phyloP scores from a whole-genome alignment of 2,329 filamentous ascomycete species.

The Arthrinium phaeospermum region DNA sequence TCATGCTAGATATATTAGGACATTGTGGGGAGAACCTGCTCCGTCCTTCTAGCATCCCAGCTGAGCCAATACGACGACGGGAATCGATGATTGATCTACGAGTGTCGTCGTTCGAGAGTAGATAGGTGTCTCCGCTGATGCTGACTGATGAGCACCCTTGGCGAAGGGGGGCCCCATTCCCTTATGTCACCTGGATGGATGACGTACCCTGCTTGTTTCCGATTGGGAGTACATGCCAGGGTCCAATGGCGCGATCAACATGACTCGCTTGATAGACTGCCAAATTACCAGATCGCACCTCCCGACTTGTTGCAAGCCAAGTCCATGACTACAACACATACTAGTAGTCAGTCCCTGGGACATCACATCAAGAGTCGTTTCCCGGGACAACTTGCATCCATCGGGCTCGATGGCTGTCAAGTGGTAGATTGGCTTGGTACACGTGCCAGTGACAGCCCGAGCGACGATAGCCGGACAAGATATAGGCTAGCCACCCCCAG shows the following conservation, averaged over 20 bases:
- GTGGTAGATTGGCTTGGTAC: background rate
- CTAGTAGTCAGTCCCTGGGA: background rate
- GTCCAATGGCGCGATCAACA: background rate
- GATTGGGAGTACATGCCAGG: background rate
- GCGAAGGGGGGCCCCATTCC: background rate
- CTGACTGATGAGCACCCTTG: conserved; percentile 7
- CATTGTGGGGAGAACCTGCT: background rate
- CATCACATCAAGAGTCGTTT: background rate
- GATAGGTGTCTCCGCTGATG: background rate
- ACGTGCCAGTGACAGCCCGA: conserved; percentile 2
- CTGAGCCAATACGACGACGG: background rate
- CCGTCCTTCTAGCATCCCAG: background rate
- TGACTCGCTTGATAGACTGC: background rate
- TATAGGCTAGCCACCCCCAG: conserved; percentile 6
- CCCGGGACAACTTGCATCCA: background rate
- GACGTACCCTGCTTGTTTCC: conserved; percentile 1
- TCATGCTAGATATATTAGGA: background rate
- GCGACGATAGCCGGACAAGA: conserved; percentile 7
- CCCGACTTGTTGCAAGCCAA: background rate
- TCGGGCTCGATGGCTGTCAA: background rate
- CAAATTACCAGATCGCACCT: background rate
- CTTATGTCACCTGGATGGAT: background rate
- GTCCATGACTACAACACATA: background rate
- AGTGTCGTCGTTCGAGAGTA: background rate
- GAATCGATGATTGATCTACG: background rate